Evolutionary conservation across 1,284 basidiomycete genomes (phyloP).

Genomic region (Mixia osmundae): DNA sequence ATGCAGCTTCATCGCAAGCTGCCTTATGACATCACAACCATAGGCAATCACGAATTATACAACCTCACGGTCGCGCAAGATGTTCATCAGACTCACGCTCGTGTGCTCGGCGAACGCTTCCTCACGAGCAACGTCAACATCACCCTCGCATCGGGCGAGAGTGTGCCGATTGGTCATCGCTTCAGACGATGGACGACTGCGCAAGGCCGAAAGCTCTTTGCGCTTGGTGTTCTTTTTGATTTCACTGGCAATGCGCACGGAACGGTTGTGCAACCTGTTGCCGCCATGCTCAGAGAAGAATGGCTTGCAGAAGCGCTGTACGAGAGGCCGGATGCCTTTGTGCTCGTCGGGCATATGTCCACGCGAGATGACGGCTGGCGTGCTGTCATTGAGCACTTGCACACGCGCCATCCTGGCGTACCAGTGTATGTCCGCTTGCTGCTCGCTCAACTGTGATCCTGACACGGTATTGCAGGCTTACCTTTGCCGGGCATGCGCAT

Average conservation of each 20-base stretch:
- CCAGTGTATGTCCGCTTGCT: constrained; percentile 17
- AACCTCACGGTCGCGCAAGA: constrained; percentile 13
- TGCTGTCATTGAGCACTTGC: constrained; percentile 13
- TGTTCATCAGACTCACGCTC: constrained; percentile 11
- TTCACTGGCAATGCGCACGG: constrained; percentile 15
- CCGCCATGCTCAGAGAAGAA: constrained; percentile 14
- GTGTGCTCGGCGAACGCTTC: constrained; percentile 11
- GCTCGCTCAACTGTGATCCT: constrained; percentile 8
- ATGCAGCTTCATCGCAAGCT: constrained; percentile 12
- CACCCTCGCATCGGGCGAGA: constrained; percentile 5
- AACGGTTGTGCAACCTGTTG: constrained; percentile 9
- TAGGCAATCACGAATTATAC: constrained; percentile 20
- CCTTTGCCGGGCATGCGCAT: constrained; percentile 10
- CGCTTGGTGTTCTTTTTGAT: constrained; percentile 18
- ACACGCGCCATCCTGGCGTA: constrained; percentile 12
- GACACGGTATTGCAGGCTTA: constrained; percentile 2
- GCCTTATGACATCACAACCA: constrained; percentile 16
- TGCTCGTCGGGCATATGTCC: constrained; percentile 15
- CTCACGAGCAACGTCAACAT: constrained; percentile 13
- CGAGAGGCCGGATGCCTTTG: constrained; percentile 15
- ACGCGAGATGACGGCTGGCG: constrained; percentile 16
- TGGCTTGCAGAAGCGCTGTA: constrained; percentile 18
- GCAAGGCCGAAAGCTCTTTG: constrained; percentile 15
- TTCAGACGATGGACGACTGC: constrained; percentile 16
- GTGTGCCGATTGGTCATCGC: constrained; percentile 12